A percentile compares a stretch with the other conserved stretches of the same genome.
phyloP scores from a whole-genome alignment of 306 rosid genomes.

The Senna siamea region DNA sequence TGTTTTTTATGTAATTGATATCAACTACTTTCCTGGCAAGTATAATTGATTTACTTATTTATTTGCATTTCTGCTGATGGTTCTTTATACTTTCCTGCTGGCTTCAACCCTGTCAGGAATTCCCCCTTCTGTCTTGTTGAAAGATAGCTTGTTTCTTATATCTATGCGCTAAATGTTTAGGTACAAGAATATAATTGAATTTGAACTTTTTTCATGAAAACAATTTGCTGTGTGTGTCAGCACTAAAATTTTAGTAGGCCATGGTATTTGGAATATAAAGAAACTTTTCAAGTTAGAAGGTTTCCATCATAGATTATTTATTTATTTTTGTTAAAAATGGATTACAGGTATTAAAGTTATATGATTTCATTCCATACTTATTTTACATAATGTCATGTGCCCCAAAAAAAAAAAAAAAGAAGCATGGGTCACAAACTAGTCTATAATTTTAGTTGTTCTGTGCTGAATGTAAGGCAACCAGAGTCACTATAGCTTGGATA shows the following conservation, averaged over 20 bases:
- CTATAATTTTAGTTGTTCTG: too few relatives aligned
- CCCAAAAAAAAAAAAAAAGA: too few relatives aligned
- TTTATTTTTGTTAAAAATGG: too few relatives aligned
- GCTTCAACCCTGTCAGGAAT: background rate
- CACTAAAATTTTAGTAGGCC: background rate
- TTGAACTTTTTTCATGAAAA: background rate
- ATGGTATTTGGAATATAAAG: background rate
- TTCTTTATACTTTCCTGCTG: background rate
- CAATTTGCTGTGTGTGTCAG: background rate
- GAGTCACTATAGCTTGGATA: too few relatives aligned
- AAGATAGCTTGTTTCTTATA: background rate
- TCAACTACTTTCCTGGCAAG: constrained; percentile 51
- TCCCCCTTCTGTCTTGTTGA: background rate
- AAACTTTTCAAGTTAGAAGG: background rate
- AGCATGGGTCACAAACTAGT: too few relatives aligned
- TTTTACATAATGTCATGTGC: too few relatives aligned
- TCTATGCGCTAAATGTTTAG: background rate
- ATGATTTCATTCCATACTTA: too few relatives aligned
- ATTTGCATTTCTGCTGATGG: constrained; percentile 8
- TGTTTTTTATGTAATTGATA: constrained; percentile 45
- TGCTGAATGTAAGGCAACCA: too few relatives aligned
- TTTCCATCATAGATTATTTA: background rate
- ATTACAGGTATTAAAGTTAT: too few relatives aligned
- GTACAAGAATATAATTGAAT: background rate
- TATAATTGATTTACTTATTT: constrained; percentile 18